Conservation (phyloP, 1,284 basidiomycete genomes). For the Ustilago vetiveriae region DNA sequence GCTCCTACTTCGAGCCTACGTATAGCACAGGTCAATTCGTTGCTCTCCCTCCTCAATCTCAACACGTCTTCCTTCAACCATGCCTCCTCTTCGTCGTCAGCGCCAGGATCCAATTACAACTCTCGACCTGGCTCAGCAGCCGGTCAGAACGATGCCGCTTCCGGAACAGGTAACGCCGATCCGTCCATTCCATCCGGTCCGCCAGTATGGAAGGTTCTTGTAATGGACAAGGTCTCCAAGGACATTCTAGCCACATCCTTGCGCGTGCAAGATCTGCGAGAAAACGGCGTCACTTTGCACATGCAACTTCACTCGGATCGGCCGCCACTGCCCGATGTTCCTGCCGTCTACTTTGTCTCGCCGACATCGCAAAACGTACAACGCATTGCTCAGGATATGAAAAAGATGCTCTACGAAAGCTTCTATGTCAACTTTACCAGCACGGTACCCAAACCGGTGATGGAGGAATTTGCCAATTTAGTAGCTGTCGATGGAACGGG, state of each 20-base stretch:
- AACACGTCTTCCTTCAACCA: slow-evolving; percentile 56
- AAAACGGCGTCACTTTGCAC: slow-evolving; percentile 95
- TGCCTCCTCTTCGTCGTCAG: slow-evolving; percentile 34
- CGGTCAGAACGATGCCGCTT: slow-evolving; percentile 13
- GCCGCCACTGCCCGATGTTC: slow-evolving; percentile 91
- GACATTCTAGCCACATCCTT: slow-evolving; percentile 94
- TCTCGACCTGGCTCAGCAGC: slow-evolving; percentile 39
- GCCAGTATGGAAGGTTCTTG: slow-evolving; percentile 94
- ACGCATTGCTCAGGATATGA: slow-evolving; percentile 74
- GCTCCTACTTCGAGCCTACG: slow-evolving; percentile 49
- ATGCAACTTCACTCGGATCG: slow-evolving; percentile 90
- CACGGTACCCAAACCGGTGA: slow-evolving; percentile 81
- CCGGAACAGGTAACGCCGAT: slow-evolving; percentile 5
- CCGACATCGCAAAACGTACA: slow-evolving; percentile 87
- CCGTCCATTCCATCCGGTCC: slow-evolving; percentile 70
- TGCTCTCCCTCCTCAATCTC: slow-evolving; percentile 63
- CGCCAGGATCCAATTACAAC: slow-evolving; percentile 39
- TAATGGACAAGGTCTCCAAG: slow-evolving; percentile 93
- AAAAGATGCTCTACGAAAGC: slow-evolving; percentile 87
- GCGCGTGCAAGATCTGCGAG: slow-evolving; percentile 93
- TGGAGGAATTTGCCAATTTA: slow-evolving; percentile 91
- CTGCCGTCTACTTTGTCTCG: slow-evolving; percentile 95
- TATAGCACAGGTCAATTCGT: slow-evolving; percentile 56
- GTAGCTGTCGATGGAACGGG: slow-evolving; percentile 86
- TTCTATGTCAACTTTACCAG: slow-evolving; percentile 96